Evolutionary conservation across 1,284 basidiomycete genomes (phyloP).

Genomic region (Cystobasidiaceae sp.): DNA sequence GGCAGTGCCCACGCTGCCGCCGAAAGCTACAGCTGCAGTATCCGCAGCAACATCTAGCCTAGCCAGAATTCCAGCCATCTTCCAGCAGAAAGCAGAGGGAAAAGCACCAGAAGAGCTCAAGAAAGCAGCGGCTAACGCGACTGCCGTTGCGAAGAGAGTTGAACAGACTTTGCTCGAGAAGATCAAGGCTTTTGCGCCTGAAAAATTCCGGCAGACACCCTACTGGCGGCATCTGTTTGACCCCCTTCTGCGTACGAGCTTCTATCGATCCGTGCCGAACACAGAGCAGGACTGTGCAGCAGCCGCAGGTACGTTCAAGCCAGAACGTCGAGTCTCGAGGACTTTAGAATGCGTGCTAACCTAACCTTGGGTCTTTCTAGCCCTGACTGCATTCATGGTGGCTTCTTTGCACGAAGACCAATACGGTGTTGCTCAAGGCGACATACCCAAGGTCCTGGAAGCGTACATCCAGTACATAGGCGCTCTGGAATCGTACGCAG

Average conservation of each 20-base stretch:
- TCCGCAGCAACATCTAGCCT: too few relatives aligned
- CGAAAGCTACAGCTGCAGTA: constrained; percentile 29
- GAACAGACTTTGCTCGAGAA: constrained; percentile 21
- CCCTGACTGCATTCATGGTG: constrained; percentile 62
- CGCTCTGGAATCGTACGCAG: constrained; percentile 55
- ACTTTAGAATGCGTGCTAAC: too few relatives aligned
- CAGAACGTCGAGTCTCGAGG: not conserved
- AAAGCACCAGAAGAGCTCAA: not conserved
- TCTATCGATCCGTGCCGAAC: not conserved
- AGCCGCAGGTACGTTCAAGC: not conserved
- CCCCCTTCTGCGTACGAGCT: not conserved
- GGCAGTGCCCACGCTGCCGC: not conserved
- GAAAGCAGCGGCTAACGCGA: constrained; percentile 18
- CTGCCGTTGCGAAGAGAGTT: constrained; percentile 20
- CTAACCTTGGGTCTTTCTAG: constrained; percentile 49
- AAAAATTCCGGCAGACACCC: not conserved
- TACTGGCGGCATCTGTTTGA: constrained; percentile 15
- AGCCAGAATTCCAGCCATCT: constrained; percentile 36
- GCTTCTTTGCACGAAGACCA: constrained; percentile 70
- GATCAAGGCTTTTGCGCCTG: constrained; percentile 21
- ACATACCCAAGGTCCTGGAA: constrained; percentile 72
- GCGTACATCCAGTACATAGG: constrained; percentile 62
- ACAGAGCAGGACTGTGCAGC: not conserved
- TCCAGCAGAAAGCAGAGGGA: constrained; percentile 21
- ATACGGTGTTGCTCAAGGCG: constrained; percentile 73